Evolutionary conservation across 768 basidiomycete species (phyloP).

Genomic region (Melanogaster broomeanus): DNA sequence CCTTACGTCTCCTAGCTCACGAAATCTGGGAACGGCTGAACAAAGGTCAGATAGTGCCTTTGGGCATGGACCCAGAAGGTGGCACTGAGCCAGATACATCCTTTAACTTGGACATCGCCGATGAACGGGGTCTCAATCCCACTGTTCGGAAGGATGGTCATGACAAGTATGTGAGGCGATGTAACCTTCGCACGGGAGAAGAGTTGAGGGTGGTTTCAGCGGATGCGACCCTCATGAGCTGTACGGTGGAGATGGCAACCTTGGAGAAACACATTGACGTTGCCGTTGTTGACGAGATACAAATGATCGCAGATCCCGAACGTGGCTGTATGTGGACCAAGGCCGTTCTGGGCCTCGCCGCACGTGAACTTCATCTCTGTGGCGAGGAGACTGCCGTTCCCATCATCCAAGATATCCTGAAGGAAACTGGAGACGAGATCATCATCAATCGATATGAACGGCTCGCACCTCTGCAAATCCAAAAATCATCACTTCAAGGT

Average conservation of each 20-base stretch:
- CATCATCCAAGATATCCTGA: conserved; percentile 68
- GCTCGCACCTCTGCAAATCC: conserved; percentile 79
- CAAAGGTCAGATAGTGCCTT: conserved; percentile 81
- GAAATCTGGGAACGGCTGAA: conserved; percentile 94
- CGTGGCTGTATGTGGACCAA: conserved; percentile 84
- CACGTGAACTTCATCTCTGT: conserved; percentile 88
- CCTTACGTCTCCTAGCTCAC: conserved; percentile 89
- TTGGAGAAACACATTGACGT: conserved; percentile 56
- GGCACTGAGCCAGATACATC: conserved; percentile 39
- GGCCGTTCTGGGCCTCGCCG: conserved; percentile 75
- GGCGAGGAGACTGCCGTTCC: conserved; percentile 93
- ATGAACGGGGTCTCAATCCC: conserved; percentile 23
- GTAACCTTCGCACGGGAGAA: conserved; percentile 93
- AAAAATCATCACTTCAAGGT: conserved; percentile 60
- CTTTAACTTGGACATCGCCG: conserved; percentile 31
- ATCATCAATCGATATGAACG: conserved; percentile 83
- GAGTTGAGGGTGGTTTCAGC: conserved; percentile 72
- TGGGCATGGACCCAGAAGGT: conserved; percentile 51
- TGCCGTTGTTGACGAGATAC: conserved; percentile 95
- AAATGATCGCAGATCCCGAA: conserved; percentile 82
- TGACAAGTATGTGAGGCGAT: conserved; percentile 54
- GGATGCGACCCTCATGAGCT: conserved; percentile 61
- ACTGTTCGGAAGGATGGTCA: conserved; percentile 41
- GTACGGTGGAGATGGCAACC: conserved; percentile 92
- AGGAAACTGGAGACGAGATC: conserved; percentile 79